Evolutionary conservation across 2,329 filamentous ascomycete species (phyloP).

Genomic region (Endothia cerciana): DNA sequence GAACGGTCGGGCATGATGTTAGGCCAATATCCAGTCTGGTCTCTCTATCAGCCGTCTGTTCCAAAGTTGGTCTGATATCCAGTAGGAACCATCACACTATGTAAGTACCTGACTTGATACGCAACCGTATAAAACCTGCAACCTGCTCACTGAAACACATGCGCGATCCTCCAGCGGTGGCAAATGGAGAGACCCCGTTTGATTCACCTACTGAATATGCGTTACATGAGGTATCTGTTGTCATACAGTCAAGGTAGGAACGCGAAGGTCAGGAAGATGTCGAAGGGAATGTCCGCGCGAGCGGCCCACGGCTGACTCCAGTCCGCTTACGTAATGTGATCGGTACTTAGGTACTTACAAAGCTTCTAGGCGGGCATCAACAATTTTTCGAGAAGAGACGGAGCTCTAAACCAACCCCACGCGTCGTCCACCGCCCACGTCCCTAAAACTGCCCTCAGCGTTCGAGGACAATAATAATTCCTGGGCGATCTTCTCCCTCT

Average conservation of each 20-base stretch:
- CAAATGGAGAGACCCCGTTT: too few relatives aligned
- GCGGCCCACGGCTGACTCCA: background rate
- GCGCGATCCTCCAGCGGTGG: too few relatives aligned
- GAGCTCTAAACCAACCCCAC: slow-evolving; percentile 15
- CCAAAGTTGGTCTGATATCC: too few relatives aligned
- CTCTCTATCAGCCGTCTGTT: too few relatives aligned
- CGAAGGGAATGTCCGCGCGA: background rate
- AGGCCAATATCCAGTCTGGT: too few relatives aligned
- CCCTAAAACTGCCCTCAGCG: slow-evolving; percentile 3
- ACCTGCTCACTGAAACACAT: background rate
- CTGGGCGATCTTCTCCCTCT: background rate
- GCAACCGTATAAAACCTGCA: background rate
- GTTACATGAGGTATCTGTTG: too few relatives aligned
- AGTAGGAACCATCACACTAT: too few relatives aligned
- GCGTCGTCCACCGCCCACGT: slow-evolving; percentile 12
- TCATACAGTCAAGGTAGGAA: background rate
- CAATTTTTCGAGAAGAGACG: slow-evolving; percentile 13
- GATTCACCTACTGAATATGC: too few relatives aligned
- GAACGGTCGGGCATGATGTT: too few relatives aligned
- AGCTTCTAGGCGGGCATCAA: slow-evolving; percentile 14
- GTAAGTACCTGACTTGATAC: too few relatives aligned
- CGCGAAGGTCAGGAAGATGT: background rate
- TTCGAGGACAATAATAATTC: background rate
- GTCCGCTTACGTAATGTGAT: background rate
- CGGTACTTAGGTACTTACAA: slow-evolving; percentile 4